Conservation (phyloP, 2,329 filamentous ascomycete genomes). For the Ciborinia camelliae region DNA sequence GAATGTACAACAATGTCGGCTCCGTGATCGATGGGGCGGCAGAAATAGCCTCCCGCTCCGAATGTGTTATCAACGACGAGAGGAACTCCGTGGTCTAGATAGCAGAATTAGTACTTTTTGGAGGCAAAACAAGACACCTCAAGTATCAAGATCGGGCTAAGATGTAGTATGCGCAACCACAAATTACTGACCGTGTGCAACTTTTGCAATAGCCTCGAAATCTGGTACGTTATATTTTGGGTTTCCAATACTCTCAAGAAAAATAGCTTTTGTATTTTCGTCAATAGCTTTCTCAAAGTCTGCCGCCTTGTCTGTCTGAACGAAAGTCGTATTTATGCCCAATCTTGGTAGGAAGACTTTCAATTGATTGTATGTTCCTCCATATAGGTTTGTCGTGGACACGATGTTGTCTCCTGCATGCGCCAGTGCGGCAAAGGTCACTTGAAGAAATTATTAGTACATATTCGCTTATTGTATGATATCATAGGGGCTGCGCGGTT, state of each 20-base stretch:
- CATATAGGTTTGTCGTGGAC: conserved; percentile 85
- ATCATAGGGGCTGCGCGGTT: neutral
- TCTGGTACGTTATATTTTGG: conserved; percentile 93
- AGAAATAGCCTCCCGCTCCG: conserved; percentile 84
- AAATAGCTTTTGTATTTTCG: conserved; percentile 89
- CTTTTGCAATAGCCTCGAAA: conserved; percentile 78
- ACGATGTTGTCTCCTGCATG: conserved; percentile 90
- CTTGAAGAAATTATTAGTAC: neutral
- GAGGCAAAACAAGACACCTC: neutral
- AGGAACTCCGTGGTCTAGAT: conserved; percentile 48
- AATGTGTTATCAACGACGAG: conserved; percentile 85
- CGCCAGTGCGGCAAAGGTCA: conserved; percentile 72
- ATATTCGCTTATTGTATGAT: neutral
- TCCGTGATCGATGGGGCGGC: conserved; percentile 81
- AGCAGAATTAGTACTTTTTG: neutral
- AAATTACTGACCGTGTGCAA: conserved; percentile 58
- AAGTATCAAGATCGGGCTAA: neutral
- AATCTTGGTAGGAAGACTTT: conserved; percentile 83
- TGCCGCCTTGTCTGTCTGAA: conserved; percentile 72
- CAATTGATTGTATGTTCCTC: conserved; percentile 95
- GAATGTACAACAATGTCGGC: conserved; percentile 93
- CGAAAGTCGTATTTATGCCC: conserved; percentile 83
- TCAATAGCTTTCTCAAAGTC: conserved; percentile 81
- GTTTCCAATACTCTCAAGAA: conserved; percentile 84
- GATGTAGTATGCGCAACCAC: neutral